phyloP scores from a whole-genome alignment of 1,284 basidiomycete species.

The Prillingera fragicola region DNA sequence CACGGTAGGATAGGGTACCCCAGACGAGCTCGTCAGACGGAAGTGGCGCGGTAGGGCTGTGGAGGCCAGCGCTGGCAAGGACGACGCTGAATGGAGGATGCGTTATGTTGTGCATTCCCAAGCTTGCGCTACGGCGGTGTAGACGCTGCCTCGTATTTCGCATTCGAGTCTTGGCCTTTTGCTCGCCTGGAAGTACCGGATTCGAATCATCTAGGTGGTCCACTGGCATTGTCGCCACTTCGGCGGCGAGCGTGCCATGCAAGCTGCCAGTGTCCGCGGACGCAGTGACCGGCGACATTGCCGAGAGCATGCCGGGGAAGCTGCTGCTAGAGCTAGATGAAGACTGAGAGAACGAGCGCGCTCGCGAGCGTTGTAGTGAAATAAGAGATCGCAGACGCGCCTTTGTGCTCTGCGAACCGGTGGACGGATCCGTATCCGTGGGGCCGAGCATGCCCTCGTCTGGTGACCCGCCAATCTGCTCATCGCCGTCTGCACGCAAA shows the following conservation, averaged over 20 bases:
- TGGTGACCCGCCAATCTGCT: neutral
- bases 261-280: conserved; percentile 1
- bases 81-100: conserved; percentile 11
- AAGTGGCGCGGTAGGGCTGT: conserved; percentile 2
- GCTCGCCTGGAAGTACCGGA: neutral
- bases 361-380: neutral
- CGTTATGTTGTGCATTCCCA: neutral
- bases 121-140: neutral
- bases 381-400: conserved; percentile 4
- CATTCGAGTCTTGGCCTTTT: neutral
- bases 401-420: neutral
- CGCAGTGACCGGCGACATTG: neutral
- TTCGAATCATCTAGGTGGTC: neutral
- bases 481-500: neutral
- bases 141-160: neutral
- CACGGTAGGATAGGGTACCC: conserved; percentile 18
- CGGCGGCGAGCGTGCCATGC: neutral
- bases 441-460: neutral
- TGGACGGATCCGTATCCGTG: neutral
- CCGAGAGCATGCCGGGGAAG: conserved; percentile 1
- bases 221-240: neutral
- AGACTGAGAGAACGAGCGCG: neutral
- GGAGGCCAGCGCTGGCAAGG: conserved; percentile 12
- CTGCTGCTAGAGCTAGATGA: neutral
- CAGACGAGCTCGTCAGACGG: conserved; percentile 17